These are phyloP conservation scores for Apophysomyces sp. DNA, from an alignment of 371 early-diverging fungal species.

Conservation along the genomic window DNA sequence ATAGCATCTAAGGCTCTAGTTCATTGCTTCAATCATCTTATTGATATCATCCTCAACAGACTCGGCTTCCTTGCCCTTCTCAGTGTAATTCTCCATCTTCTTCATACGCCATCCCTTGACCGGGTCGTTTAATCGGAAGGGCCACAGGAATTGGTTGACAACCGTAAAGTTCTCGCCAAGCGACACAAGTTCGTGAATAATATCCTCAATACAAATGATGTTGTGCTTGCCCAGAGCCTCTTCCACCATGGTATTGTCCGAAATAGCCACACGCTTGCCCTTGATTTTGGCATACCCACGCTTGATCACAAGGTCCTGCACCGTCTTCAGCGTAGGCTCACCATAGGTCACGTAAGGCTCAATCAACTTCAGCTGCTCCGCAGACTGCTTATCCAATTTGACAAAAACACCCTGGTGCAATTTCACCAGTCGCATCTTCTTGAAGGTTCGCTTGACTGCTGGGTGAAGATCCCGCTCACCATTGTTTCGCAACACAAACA, in stretches of 20 bases:
- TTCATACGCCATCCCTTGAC: slow-evolving; percentile 94
- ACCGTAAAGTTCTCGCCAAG: slow-evolving; percentile 80
- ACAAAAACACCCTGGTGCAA: slow-evolving; percentile 98
- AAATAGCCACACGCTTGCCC: slow-evolving; percentile 92
- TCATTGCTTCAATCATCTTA: slow-evolving; percentile 95
- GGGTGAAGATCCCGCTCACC: slow-evolving; percentile 95
- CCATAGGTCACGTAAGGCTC: slow-evolving; percentile 96
- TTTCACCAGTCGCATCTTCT: slow-evolving; percentile 94
- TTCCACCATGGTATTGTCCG: slow-evolving; percentile 96
- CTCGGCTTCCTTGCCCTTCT: slow-evolving; percentile 90
- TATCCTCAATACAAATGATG: slow-evolving; percentile 98
- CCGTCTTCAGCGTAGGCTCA: slow-evolving; percentile 95
- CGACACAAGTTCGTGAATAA: slow-evolving; percentile 97
- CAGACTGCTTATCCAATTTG: slow-evolving; percentile 91
- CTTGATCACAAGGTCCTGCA: slow-evolving; percentile 99
- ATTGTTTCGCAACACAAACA: slow-evolving; percentile 94
- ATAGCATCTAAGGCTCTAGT: slow-evolving; percentile 57
- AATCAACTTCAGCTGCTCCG: slow-evolving; percentile 94
- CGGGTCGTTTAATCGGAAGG: slow-evolving; percentile 97
- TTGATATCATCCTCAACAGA: slow-evolving; percentile 92
- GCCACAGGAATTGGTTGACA: slow-evolving; percentile 96
- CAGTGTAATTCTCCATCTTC: slow-evolving; percentile 94
- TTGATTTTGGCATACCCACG: slow-evolving; percentile 96
- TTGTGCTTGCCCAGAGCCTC: slow-evolving; percentile 90
- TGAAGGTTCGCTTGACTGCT: slow-evolving; percentile 94